A percentile compares a stretch with the other conserved stretches of the same genome.
Conservation (phyloP, 768 basidiomycete genomes). For the Boletus barrowsii region DNA sequence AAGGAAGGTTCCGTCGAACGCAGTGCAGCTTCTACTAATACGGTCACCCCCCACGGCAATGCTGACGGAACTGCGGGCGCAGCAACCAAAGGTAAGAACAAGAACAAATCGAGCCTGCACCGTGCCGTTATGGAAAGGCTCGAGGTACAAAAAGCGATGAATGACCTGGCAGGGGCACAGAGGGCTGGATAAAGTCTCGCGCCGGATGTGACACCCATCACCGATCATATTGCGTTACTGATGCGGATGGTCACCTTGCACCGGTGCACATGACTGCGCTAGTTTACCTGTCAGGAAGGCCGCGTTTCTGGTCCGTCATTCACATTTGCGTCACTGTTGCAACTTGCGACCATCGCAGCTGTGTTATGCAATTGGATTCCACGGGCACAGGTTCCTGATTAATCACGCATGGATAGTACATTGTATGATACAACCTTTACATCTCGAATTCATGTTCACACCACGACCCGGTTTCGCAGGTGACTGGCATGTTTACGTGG, state of each 20-base stretch:
- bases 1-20: slow-evolving; percentile 21
- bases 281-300: background rate
- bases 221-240: background rate
- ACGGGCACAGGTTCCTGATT: background rate
- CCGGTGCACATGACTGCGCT: background rate
- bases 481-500: too few relatives aligned
- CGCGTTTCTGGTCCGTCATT: background rate
- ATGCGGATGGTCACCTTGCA: background rate
- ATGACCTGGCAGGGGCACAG: slow-evolving; percentile 38
- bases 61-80: slow-evolving; percentile 11
- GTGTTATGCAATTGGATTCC: background rate
- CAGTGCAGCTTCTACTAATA: slow-evolving; percentile 2
- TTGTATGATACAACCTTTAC: background rate
- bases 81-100: slow-evolving; percentile 30
- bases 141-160: slow-evolving; percentile 71
- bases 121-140: slow-evolving; percentile 71
- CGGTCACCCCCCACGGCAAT: slow-evolving; percentile 6
- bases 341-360: background rate
- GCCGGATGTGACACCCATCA: too few relatives aligned
- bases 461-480: too few relatives aligned
- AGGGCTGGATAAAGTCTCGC: slow-evolving; percentile 16
- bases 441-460: too few relatives aligned
- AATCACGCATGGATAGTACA: background rate
- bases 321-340: background rate
- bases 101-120: slow-evolving; percentile 63